These are phyloP conservation scores for Aspergillus ruber DNA, from an alignment of 2,329 filamentous ascomycete genomes.

Conservation along the genomic window DNA sequence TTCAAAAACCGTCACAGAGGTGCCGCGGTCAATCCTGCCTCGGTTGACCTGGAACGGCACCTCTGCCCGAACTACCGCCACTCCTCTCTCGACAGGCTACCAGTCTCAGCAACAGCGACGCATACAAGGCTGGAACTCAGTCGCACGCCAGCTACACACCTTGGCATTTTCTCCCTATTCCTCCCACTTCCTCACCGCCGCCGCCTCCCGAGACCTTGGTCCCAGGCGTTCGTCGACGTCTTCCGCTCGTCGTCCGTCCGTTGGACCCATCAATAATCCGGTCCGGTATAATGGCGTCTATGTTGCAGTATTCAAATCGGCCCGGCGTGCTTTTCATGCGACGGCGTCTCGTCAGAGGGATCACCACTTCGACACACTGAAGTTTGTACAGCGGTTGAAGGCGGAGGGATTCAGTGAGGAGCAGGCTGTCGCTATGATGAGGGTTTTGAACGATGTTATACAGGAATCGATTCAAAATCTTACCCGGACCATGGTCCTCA, in stretches of 20 bases:
- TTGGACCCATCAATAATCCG: slow-evolving; percentile 22
- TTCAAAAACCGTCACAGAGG: slow-evolving; percentile 35
- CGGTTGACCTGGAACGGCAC: slow-evolving; percentile 38
- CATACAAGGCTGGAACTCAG: slow-evolving; percentile 16
- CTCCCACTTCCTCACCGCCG: slow-evolving; percentile 9
- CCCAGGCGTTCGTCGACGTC: slow-evolving; percentile 11
- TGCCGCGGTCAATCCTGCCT: slow-evolving; percentile 39
- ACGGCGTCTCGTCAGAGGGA: slow-evolving; percentile 60
- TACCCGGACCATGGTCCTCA: slow-evolving; percentile 93
- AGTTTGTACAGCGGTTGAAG: slow-evolving; percentile 86
- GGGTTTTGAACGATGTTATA: slow-evolving; percentile 90
- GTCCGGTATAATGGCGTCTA: slow-evolving; percentile 44
- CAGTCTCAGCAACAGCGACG: slow-evolving; percentile 17
- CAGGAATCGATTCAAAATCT: slow-evolving; percentile 98
- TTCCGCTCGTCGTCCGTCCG: slow-evolving; percentile 7
- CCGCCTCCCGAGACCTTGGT: slow-evolving; percentile 9
- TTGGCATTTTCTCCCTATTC: slow-evolving; percentile 5
- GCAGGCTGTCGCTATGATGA: slow-evolving; percentile 97
- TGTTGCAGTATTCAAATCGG: slow-evolving; percentile 37
- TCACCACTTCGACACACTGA: slow-evolving; percentile 96
- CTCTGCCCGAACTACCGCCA: slow-evolving; percentile 25
- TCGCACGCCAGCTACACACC: slow-evolving; percentile 16
- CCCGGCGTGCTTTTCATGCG: slow-evolving; percentile 54
- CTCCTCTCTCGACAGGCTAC: slow-evolving; percentile 18
- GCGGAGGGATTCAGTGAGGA: slow-evolving; percentile 92